phyloP scores from a whole-genome alignment of 768 basidiomycete species.

The Tephrocybe sp. region DNA sequence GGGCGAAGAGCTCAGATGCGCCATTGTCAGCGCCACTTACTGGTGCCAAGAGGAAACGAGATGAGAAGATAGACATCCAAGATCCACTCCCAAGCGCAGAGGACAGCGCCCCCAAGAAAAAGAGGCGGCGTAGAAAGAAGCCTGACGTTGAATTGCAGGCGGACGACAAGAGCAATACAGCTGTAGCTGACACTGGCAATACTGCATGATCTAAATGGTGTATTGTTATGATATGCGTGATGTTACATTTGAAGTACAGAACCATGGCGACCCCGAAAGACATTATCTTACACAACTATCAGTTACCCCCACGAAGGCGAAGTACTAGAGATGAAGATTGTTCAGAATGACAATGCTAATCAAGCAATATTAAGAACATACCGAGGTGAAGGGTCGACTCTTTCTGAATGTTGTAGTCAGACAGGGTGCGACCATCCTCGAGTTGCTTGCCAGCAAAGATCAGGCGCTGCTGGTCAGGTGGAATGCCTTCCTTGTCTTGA shows the following conservation, averaged over 20 bases:
- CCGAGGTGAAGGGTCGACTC: conserved; percentile 68
- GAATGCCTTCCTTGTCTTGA: conserved; percentile 81
- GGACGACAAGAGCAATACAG: not conserved
- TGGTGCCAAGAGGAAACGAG: conserved; percentile 23
- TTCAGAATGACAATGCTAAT: not conserved
- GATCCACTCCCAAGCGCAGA: not conserved
- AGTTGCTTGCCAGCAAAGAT: conserved; percentile 95
- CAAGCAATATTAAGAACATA: conserved; percentile 7
- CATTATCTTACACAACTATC: not conserved
- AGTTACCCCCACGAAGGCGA: conserved; percentile 78
- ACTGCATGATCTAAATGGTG: not conserved
- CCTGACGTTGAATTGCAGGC: not conserved
- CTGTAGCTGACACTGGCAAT: not conserved
- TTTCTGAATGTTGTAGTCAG: conserved; percentile 82
- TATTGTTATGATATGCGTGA: not conserved
- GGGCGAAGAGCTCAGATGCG: conserved; percentile 32
- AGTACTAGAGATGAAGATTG: conserved; percentile 40
- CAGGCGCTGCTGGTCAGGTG: conserved; percentile 84
- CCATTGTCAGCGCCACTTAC: conserved; percentile 34
- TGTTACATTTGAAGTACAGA: not conserved
- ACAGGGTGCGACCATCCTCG: conserved; percentile 90
- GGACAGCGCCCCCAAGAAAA: conserved; percentile 10
- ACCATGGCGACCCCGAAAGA: not conserved
- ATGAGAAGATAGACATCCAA: not conserved
- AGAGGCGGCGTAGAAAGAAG: conserved; percentile 24